Evolutionary conservation across 1,284 basidiomycete genomes (phyloP), one percentile per base, ranked within the genome.

Genomic region (Lentinus polychrous): DNA sequence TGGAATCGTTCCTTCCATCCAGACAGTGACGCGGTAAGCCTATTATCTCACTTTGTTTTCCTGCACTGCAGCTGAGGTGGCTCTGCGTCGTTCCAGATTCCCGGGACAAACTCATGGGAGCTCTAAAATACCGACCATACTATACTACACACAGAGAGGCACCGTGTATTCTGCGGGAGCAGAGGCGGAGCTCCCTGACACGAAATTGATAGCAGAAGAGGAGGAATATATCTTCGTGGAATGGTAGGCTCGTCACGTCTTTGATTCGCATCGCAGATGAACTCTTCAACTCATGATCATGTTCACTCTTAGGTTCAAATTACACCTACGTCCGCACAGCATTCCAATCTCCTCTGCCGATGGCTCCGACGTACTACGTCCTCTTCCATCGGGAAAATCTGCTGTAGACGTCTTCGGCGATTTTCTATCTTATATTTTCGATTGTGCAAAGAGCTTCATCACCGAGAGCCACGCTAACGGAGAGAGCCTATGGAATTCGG

Each of bases 1-100:
- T 14, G 57, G 56, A 10, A 33, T 46, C 14, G 49, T 50, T 12
- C 56, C 56, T 1, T 33, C 56, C 39, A 54, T 59, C 56, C 72
- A 82, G 55, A 81, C 82, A 22, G 81, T 87, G 49, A 87, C 83
- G 49, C 69, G 84, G 83, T 85, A 83, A 78, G 57, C 42, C n/a
- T 18, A 5, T 37, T 7, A 12, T 37, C 7, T 37, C 14, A 5
- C 14, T n/a, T n/a, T n/a, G n/a, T n/a, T n/a, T n/a, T n/a, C n/a
- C n/a, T n/a, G n/a, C n/a, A n/a, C n/a, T n/a, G n/a, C n/a, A n/a
- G n/a, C n/a, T n/a, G n/a, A n/a, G n/a, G n/a, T n/a, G n/a, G n/a
- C n/a, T n/a, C n/a, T n/a, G n/a, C n/a, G n/a, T n/a, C n/a, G n/a
- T n/a, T 51, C 31, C 44, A 75, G 75, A 40, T 73, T 66, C 48